Evolutionary conservation across 495 filamentous ascomycete genomes (phyloP).

Genomic region (Beverwykella pulmonaria): DNA sequence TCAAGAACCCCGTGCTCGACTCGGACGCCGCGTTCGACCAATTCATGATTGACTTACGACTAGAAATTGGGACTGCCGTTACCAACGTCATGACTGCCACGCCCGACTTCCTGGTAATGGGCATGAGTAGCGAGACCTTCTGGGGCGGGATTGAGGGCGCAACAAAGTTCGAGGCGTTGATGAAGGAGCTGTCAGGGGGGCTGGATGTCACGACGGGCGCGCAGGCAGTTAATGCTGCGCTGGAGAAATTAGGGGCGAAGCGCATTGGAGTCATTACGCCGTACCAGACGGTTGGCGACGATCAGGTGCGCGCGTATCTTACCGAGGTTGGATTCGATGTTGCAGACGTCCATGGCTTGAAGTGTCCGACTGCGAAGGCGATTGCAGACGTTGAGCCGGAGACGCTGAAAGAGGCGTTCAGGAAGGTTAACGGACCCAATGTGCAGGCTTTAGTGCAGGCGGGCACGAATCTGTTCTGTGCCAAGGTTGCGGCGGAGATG

Average conservation of each 20-base stretch:
- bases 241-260: constrained; percentile 23
- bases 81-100: constrained; percentile 13
- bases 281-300: constrained; percentile 27
- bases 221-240: constrained; percentile 19
- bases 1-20: constrained; percentile 16
- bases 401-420: constrained; percentile 23
- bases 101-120: constrained; percentile 29
- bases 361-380: constrained; percentile 19
- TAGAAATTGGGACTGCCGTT: constrained; percentile 14
- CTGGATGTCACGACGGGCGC: constrained; percentile 24
- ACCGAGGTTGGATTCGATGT: constrained; percentile 17
- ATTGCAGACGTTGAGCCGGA: constrained; percentile 22
- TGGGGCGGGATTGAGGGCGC: constrained; percentile 24
- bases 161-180: constrained; percentile 15
- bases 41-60: constrained; percentile 14
- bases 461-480: constrained; percentile 24
- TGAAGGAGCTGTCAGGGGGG: constrained; percentile 25
- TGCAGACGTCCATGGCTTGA: constrained; percentile 9
- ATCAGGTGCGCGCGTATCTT: constrained; percentile 17
- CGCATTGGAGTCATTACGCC: constrained; percentile 23
- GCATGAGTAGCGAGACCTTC: constrained; percentile 24
- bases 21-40: constrained; percentile 22
- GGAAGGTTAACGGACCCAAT: constrained; percentile 9
- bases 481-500: constrained; percentile 25
- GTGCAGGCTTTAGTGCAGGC: constrained; percentile 23